These are phyloP conservation scores for Tulasnella sp. DNA, from an alignment of 768 basidiomycete genomes.

Conservation along the genomic window DNA sequence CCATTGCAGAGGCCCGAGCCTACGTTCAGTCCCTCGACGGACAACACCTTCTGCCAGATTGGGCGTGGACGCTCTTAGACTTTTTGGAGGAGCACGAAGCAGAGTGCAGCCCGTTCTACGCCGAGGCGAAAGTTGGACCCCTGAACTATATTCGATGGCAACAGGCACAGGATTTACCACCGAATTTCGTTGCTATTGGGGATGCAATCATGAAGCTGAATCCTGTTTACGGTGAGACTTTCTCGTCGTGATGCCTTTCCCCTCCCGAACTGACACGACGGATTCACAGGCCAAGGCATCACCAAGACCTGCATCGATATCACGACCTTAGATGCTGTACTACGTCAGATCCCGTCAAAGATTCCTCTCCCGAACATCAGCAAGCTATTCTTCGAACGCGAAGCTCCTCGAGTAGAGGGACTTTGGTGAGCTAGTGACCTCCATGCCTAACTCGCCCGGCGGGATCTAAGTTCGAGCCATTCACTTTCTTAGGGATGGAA, in stretches of 20 bases:
- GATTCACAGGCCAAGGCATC: slow-evolving; percentile 2
- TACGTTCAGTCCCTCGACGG: slow-evolving; percentile 3
- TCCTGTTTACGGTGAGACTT: slow-evolving; percentile 29
- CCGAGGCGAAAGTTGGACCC: slow-evolving; percentile 28
- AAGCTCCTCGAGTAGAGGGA: background rate
- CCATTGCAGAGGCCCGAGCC: background rate
- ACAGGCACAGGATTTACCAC: slow-evolving; percentile 33
- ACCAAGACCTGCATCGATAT: background rate
- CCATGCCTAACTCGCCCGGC: too few species aligned
- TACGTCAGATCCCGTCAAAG: background rate
- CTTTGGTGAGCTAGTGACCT: background rate
- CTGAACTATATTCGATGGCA: slow-evolving; percentile 35
- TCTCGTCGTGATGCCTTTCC: background rate
- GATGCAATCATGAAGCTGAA: slow-evolving; percentile 37
- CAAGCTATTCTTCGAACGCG: background rate
- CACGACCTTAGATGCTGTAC: background rate
- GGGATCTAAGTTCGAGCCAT: too few species aligned
- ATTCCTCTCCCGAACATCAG: background rate
- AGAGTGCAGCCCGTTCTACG: background rate
- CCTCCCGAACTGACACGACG: background rate
- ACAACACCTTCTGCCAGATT: background rate
- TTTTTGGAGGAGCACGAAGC: slow-evolving; percentile 35
- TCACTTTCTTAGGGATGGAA: background rate
- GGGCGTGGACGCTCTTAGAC: slow-evolving; percentile 34
- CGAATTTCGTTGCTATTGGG: slow-evolving; percentile 39